phyloP scores from a whole-genome alignment of 192 early-diverging fungal species.

The Obelidium mucronatum region DNA sequence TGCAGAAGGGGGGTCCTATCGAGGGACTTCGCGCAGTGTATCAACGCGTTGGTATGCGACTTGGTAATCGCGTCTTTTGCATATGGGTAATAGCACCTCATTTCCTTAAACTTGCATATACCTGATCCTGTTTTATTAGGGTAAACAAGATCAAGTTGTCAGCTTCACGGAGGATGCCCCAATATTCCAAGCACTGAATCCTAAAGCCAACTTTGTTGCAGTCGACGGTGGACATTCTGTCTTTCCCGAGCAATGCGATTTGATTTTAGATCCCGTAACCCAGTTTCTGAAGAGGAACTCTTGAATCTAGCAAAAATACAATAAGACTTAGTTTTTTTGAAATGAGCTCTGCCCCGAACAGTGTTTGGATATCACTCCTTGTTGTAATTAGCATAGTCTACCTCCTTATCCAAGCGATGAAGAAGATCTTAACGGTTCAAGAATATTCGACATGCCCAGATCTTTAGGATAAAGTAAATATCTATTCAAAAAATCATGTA shows the following conservation, averaged over 20 bases:
- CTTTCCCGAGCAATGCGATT: constrained; percentile 9
- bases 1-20: neutral
- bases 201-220: constrained; percentile 2
- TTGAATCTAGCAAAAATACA: no score
- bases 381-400: no score
- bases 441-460: no score
- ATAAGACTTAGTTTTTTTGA: no score
- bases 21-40: neutral
- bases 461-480: no score
- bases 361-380: no score
- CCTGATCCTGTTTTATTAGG: no score
- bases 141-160: neutral
- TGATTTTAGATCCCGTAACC: neutral
- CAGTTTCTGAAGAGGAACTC: constrained; percentile 6
- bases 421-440: no score
- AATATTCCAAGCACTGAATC: neutral
- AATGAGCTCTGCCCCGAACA: no score
- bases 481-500: no score
- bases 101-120: neutral
- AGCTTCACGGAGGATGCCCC: neutral
- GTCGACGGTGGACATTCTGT: constrained; percentile 4
- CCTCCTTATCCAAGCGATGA: no score
- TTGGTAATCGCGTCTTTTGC: constrained; percentile 5
- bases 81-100: neutral
- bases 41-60: constrained; percentile 4